Percentiles rank a stretch among this genome's conserved stretches.
phyloP scores from a whole-genome alignment of 2,329 filamentous ascomycete species.

The Xylariaceae sp. region DNA sequence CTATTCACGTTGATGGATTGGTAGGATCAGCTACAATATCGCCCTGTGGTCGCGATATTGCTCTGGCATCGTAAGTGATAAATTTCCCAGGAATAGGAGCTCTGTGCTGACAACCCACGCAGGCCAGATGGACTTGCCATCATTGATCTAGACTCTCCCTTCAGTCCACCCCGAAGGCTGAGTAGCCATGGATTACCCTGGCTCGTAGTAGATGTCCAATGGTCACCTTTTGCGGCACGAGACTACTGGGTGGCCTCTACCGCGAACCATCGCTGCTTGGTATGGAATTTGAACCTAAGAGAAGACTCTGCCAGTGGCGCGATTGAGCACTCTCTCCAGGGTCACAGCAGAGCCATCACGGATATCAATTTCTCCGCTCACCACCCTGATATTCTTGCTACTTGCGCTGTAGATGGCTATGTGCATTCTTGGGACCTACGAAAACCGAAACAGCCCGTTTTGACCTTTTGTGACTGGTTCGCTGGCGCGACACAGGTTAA shows the following conservation, averaged over 20 bases:
- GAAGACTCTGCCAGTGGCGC: slow-evolving; percentile 72
- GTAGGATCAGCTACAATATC: slow-evolving; percentile 94
- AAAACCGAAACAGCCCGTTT: slow-evolving; percentile 71
- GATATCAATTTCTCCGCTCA: slow-evolving; percentile 97
- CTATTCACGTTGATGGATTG: slow-evolving; percentile 79
- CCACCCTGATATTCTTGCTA: slow-evolving; percentile 86
- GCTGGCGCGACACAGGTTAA: slow-evolving; percentile 95
- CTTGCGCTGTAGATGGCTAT: slow-evolving; percentile 90
- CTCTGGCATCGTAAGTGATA: slow-evolving; percentile 73
- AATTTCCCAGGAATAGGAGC: neutral
- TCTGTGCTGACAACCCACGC: slow-evolving; percentile 27
- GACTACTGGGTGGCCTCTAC: slow-evolving; percentile 95
- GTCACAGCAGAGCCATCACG: slow-evolving; percentile 86
- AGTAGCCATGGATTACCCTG: slow-evolving; percentile 85
- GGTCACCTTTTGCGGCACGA: slow-evolving; percentile 88
- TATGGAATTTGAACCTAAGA: slow-evolving; percentile 87
- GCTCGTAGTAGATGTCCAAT: slow-evolving; percentile 95
- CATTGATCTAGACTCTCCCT: slow-evolving; percentile 89
- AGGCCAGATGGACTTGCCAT: slow-evolving; percentile 86
- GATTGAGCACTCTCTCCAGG: slow-evolving; percentile 87
- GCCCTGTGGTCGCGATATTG: slow-evolving; percentile 87
- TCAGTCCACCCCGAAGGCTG: slow-evolving; percentile 82
- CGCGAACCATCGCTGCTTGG: slow-evolving; percentile 90
- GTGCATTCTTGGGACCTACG: slow-evolving; percentile 93
- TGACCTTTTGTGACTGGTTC: slow-evolving; percentile 91